phyloP scores from a whole-genome alignment of 2,329 filamentous ascomycete genomes.

The Fusarium dlaminii region DNA sequence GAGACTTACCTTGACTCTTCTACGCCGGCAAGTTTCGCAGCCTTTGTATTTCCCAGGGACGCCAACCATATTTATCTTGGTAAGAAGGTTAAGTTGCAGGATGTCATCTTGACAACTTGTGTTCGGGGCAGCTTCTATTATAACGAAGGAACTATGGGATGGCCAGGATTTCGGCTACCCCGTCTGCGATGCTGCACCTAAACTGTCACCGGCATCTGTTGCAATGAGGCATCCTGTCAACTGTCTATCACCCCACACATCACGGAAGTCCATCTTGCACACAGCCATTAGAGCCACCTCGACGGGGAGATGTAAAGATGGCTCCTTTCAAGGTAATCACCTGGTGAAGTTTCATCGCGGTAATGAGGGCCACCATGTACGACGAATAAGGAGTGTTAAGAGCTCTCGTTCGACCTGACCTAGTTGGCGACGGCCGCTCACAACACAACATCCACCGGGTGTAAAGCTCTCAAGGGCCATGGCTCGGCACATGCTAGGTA shows the following conservation, averaged over 20 bases:
- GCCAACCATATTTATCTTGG: constrained; percentile 62
- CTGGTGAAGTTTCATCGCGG: constrained; percentile 32
- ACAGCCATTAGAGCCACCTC: constrained; percentile 3
- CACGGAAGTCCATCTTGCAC: constrained; percentile 23
- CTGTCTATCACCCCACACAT: constrained; percentile 37
- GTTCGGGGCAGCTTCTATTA: not conserved
- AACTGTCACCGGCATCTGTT: constrained; percentile 24
- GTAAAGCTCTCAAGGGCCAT: constrained; percentile 20
- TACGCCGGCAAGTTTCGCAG: constrained; percentile 68
- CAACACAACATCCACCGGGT: constrained; percentile 38
- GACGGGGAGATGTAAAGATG: constrained; percentile 15
- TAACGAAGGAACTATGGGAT: not conserved
- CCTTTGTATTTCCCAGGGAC: constrained; percentile 72
- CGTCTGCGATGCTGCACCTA: constrained; percentile 32
- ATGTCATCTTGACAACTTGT: not conserved
- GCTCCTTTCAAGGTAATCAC: constrained; percentile 27
- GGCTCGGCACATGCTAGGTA: constrained; percentile 10
- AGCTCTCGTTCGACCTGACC: constrained; percentile 16
- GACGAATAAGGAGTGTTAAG: constrained; percentile 34
- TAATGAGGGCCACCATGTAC: constrained; percentile 32
- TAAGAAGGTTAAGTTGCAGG: not conserved
- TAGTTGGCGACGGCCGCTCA: constrained; percentile 31
- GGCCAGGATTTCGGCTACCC: constrained; percentile 15
- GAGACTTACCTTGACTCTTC: constrained; percentile 65
- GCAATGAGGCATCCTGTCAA: constrained; percentile 31